Base-by-base conservation (phyloP, 345 rosid species). In the Linum usitatissimum region DNA sequence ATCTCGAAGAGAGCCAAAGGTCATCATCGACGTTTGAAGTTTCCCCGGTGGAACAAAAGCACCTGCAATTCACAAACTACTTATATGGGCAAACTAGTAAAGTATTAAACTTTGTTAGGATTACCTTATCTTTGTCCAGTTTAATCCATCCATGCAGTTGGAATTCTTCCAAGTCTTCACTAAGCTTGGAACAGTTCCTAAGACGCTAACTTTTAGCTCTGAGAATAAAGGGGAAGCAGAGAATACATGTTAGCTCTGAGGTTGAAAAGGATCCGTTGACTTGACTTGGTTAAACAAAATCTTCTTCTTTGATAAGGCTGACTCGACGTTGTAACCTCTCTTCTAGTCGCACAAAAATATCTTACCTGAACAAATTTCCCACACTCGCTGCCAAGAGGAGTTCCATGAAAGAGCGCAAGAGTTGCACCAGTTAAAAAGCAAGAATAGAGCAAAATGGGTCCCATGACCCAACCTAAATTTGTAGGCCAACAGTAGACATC, bases 381-480 rank as follows among this genome's bases (percentile, higher is more conserved):
- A 60, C 87, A 92, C 66, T 84, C 80, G 30, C 74, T 77, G 56
- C 84, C 93, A 12, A 87, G 90, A 39, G 97, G 98, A 73, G 98
- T 87, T 59, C 98, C 97, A 12, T 87, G 83, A 71, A 80, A 89
- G 59, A 92, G 88, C 64, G 90, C 97, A 0, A 92, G 86, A 19
- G 97, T 87, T 63, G 83, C 84, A 69, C 97, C 93, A 23, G n/a
- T 77, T 51, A 92, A 60, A 66, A 92, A 84, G 78, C 83, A 73
- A 9, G 86, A 76, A 71, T 85, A 85, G 6, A 89, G 72, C 58
- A 78, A 14, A 72, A 81, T 73, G 4, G 97, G 91, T 60, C 97
- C 98, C 90, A 87, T 78, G 49, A 89, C 97, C 98, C 98, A 89
- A 56, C 95, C 98, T 65, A 92, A 76, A 75, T 87, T 92, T 67